phyloP scores from a whole-genome alignment of 768 basidiomycete species.

The Leccinum disarticulatum region DNA sequence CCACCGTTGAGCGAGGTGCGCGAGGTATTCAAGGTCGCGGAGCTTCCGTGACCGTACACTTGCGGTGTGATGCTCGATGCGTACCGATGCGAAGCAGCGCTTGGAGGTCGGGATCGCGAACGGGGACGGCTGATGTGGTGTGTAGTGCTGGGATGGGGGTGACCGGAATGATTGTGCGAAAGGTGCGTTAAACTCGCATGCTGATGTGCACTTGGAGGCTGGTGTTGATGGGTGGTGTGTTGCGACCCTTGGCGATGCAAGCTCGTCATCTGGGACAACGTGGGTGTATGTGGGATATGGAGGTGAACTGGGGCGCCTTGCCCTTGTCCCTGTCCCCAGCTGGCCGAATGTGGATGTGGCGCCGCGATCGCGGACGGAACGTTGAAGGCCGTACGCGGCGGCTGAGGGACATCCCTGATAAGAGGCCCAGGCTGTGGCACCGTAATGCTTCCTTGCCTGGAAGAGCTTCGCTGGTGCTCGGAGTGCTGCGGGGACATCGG shows the following conservation, averaged over 20 bases:
- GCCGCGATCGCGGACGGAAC: constrained; percentile 9
- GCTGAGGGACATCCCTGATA: constrained; percentile 20
- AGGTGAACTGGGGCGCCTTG: constrained; percentile 1
- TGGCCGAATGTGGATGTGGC: constrained; percentile 16
- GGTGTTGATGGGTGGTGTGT: constrained; percentile 12
- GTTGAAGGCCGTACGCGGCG: constrained; percentile 18
- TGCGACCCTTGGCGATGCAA: constrained; percentile 24
- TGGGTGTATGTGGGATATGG: constrained; percentile 4
- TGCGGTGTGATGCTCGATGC: constrained; percentile 27
- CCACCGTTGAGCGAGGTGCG: constrained; percentile 22
- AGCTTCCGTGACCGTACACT: constrained; percentile 27
- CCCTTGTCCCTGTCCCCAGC: constrained; percentile 11
- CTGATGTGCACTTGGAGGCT: constrained; percentile 9
- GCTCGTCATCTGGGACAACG: constrained; percentile 5
- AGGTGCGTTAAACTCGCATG: constrained; percentile 15
- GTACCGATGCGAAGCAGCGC: constrained; percentile 32
- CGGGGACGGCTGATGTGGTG: constrained; percentile 23
- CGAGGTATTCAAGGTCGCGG: constrained; percentile 20
- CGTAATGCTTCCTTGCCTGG: constrained; percentile 19
- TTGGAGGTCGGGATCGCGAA: constrained; percentile 30
- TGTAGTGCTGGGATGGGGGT: constrained; percentile 13
- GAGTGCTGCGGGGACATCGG: constrained; percentile 21
- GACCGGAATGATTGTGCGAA: constrained; percentile 11
- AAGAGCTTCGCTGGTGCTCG: constrained; percentile 15
- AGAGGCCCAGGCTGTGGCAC: constrained; percentile 17